Evolutionary conservation across 2,329 filamentous ascomycete species (phyloP).

Genomic region (Didymellaceae sp.): DNA sequence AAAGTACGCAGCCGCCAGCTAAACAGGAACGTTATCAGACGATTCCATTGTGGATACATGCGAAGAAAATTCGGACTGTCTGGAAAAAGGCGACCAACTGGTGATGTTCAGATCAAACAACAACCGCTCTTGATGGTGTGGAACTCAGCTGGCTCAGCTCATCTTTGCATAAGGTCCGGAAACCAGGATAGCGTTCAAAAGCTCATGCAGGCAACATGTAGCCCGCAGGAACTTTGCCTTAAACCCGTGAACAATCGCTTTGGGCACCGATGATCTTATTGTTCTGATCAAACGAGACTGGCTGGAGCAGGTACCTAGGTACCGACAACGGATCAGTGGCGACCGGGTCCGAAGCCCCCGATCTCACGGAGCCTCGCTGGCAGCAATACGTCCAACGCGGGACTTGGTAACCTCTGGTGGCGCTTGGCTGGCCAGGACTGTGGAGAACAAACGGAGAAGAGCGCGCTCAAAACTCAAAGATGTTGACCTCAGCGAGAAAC

Average conservation of each 20-base stretch:
- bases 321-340: too few relatives aligned
- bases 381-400: background rate
- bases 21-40: slow-evolving; percentile 2
- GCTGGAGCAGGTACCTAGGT: too few relatives aligned
- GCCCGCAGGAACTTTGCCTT: background rate
- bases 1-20: background rate
- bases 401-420: background rate
- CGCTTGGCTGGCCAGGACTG: slow-evolving; percentile 6
- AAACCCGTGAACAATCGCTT: background rate
- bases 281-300: too few relatives aligned
- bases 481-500: background rate
- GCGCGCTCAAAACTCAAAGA: background rate
- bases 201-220: background rate
- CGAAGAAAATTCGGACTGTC: background rate
- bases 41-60: background rate
- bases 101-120: too few relatives aligned
- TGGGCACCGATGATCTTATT: background rate
- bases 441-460: slow-evolving; percentile 8
- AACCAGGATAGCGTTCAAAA: background rate
- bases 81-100: too few relatives aligned
- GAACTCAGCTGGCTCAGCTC: background rate
- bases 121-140: background rate
- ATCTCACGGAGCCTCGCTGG: too few relatives aligned
- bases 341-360: too few relatives aligned
- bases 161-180: background rate